Evolutionary conservation across 1,284 basidiomycete genomes (phyloP).

Genomic region (Papiliotrema flavescens): DNA sequence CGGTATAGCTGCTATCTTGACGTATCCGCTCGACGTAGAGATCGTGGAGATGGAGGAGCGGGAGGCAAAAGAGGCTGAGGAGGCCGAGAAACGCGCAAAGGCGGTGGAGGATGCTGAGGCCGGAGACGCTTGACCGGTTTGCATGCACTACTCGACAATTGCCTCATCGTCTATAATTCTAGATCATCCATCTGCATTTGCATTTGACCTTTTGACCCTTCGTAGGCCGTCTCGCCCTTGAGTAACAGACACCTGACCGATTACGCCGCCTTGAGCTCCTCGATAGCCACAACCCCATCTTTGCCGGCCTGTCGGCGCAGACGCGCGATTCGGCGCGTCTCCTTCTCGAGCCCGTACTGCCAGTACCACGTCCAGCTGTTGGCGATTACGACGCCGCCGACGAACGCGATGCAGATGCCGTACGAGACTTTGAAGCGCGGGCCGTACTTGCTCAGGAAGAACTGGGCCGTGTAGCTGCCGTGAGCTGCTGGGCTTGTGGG

Average conservation of each 20-base stretch:
- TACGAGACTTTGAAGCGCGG: conserved; percentile 13
- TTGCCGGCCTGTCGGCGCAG: conserved; percentile 10
- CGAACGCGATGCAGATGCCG: conserved; percentile 13
- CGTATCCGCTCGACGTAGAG: conserved; percentile 93
- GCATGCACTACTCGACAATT: background rate
- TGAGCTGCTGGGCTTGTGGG: background rate
- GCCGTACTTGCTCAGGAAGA: conserved; percentile 13
- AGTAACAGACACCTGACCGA: too few relatives aligned
- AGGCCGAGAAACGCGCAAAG: conserved; percentile 22
- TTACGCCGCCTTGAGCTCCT: background rate
- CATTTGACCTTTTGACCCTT: too few relatives aligned
- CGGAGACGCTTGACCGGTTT: background rate
- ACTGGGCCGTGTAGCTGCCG: conserved; percentile 9
- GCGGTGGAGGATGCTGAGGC: background rate
- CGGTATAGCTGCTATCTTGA: conserved; percentile 92
- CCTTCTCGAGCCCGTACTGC: conserved; percentile 9
- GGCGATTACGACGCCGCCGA: conserved; percentile 3
- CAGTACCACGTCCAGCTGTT: conserved; percentile 15
- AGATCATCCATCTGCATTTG: too few relatives aligned
- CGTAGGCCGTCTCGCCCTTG: too few relatives aligned
- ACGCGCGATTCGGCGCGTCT: conserved; percentile 11
- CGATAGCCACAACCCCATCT: conserved; percentile 1
- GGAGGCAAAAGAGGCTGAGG: conserved; percentile 58
- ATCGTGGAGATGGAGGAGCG: conserved; percentile 86
- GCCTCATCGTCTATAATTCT: too few relatives aligned